A percentile compares a stretch with the other conserved stretches of the same genome.
Evolutionary conservation across 129 eudicot genomes (phyloP).

Genomic region (Pulicaria dysenterica): DNA sequence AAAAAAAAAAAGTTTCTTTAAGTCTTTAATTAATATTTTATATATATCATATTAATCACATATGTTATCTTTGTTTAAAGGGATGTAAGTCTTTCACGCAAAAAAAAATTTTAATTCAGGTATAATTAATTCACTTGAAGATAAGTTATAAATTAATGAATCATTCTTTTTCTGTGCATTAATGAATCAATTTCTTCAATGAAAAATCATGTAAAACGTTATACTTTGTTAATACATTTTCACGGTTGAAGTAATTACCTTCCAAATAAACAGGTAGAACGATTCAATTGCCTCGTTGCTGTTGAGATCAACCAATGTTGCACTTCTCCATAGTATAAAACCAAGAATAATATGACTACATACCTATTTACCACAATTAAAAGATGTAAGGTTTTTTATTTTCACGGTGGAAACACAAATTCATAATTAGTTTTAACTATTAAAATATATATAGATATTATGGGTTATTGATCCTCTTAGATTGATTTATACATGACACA

Average conservation of each 20-base stretch:
- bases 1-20: too few species aligned
- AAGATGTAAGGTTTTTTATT: background rate
- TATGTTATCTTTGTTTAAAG: background rate
- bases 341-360: conserved; percentile 34
- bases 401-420: background rate
- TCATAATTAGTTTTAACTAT: background rate
- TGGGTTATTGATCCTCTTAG: too few species aligned
- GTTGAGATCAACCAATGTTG: conserved; percentile 34
- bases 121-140: too few species aligned
- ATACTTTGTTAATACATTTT: background rate
- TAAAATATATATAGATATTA: too few species aligned
- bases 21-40: background rate
- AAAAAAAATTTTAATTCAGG: too few species aligned
- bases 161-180: background rate
- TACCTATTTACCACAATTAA: conserved; percentile 30
- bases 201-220: background rate
- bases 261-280: conserved; percentile 38
- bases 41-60: background rate
- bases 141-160: too few species aligned
- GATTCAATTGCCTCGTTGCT: conserved; percentile 32
- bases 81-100: too few species aligned
- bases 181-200: background rate
- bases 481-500: too few species aligned
- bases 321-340: conserved; percentile 35
- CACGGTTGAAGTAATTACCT: conserved; percentile 24